Conservation (phyloP, 352 stramenopile genomes). For the Blastocystis sp. region DNA sequence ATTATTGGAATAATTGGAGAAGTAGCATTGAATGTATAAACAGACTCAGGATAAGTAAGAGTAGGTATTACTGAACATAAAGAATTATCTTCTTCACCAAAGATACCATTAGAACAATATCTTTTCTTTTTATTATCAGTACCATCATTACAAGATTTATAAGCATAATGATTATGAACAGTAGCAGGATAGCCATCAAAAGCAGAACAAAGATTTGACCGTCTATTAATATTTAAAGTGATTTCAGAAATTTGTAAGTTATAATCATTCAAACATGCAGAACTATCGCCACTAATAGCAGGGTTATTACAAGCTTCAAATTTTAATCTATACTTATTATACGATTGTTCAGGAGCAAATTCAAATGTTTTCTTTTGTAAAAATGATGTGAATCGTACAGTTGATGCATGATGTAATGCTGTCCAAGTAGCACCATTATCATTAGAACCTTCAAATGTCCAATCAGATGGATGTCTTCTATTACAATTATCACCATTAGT, state of each 20-base stretch:
- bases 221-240: slow-evolving; percentile 4
- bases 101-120: no score
- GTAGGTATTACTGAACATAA: no score
- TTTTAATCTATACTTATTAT: slow-evolving; percentile 19
- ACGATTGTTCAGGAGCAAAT: slow-evolving; percentile 1
- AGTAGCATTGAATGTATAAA: no score
- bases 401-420: background rate
- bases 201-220: background rate
- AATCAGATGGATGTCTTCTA: background rate
- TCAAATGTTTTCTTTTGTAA: slow-evolving; percentile 3
- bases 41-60: no score
- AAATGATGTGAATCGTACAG: background rate
- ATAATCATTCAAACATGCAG: background rate
- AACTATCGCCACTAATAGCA: no score
- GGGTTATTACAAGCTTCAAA: background rate
- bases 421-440: slow-evolving; percentile 6
- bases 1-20: no score
- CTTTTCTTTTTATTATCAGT: no score
- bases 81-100: no score
- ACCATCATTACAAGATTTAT: background rate
- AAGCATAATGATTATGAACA: slow-evolving; percentile 9
- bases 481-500: background rate
- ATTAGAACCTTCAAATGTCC: no score
- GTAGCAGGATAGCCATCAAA: slow-evolving; percentile 7
- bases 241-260: slow-evolving; percentile 29